Evolutionary conservation across 129 eudicot species (phyloP).

Genomic region (Apium graveolens): DNA sequence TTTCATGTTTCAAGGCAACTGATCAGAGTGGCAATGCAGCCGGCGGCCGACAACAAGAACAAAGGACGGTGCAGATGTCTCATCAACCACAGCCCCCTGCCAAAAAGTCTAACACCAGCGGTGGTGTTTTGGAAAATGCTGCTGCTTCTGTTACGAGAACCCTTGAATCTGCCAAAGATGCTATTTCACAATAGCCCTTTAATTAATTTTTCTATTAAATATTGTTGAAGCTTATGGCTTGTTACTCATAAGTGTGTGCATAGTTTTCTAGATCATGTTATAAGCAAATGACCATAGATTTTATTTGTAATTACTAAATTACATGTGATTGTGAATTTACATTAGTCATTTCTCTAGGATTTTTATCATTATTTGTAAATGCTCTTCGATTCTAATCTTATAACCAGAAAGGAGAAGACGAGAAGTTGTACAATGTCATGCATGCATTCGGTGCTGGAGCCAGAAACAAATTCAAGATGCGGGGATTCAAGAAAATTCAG

Average conservation of each 20-base stretch:
- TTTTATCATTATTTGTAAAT: neutral
- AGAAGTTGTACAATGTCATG: neutral
- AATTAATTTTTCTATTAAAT: neutral
- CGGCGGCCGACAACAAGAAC: slow-evolving; percentile 32
- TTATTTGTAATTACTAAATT: neutral
- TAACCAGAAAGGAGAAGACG: neutral
- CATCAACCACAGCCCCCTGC: slow-evolving; percentile 26
- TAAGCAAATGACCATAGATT: neutral
- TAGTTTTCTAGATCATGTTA: neutral
- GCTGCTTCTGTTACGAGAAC: slow-evolving; percentile 55
- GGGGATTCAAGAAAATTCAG: too few species aligned
- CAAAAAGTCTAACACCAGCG: slow-evolving; percentile 23
- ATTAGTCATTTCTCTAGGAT: neutral
- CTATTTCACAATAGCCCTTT: slow-evolving; percentile 29
- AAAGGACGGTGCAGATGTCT: slow-evolving; percentile 22
- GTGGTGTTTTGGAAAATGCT: slow-evolving; percentile 48
- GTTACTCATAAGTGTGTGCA: neutral
- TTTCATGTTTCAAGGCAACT: slow-evolving; percentile 10
- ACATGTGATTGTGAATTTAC: neutral
- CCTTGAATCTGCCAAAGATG: slow-evolving; percentile 55
- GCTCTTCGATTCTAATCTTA: neutral
- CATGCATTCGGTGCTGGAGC: too few species aligned
- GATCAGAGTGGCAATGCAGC: slow-evolving; percentile 7
- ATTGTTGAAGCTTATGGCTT: neutral
- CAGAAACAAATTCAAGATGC: too few species aligned